Percentiles rank a stretch among this genome's conserved stretches.
Evolutionary conservation across 768 basidiomycete species (phyloP).

Genomic region (Russula compacta): DNA sequence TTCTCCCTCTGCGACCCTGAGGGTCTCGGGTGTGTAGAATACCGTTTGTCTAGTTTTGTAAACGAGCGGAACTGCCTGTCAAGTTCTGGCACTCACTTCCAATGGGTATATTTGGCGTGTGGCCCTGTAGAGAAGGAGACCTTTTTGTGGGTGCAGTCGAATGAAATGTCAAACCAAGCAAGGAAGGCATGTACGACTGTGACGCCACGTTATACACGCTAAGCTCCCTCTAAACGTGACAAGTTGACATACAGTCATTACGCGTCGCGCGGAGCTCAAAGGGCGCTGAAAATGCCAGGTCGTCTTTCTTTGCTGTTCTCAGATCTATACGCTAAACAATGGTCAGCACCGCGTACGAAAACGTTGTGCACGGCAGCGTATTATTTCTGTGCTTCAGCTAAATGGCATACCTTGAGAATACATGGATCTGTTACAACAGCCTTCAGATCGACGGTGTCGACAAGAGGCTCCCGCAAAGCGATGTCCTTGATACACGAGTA

Average conservation of each 20-base stretch:
- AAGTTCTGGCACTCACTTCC: slow-evolving; percentile 60
- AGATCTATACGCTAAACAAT: slow-evolving; percentile 72
- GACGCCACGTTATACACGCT: slow-evolving; percentile 4
- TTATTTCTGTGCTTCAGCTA: neutral
- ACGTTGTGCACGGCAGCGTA: neutral
- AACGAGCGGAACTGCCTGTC: neutral
- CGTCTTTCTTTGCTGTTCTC: slow-evolving; percentile 88
- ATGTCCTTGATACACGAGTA: slow-evolving; percentile 99
- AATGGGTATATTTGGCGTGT: slow-evolving; percentile 92
- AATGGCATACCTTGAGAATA: slow-evolving; percentile 60
- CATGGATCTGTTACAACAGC: slow-evolving; percentile 91
- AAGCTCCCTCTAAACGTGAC: neutral
- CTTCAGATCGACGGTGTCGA: slow-evolving; percentile 98
- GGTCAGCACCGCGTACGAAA: neutral
- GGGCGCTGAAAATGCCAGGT: slow-evolving; percentile 74
- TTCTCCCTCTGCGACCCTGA: slow-evolving; percentile 64
- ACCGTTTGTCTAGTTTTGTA: slow-evolving; percentile 73
- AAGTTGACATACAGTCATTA: slow-evolving; percentile 68
- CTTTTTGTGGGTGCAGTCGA: slow-evolving; percentile 93
- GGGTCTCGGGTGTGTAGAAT: slow-evolving; percentile 84
- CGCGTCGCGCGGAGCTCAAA: slow-evolving; percentile 78
- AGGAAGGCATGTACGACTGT: slow-evolving; percentile 95
- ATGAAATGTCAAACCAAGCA: slow-evolving; percentile 97
- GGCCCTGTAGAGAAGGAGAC: slow-evolving; percentile 96
- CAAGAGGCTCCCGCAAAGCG: slow-evolving; percentile 89